Percentiles rank a stretch among this genome's conserved stretches.
Conservation (phyloP, 345 rosid genomes). For the Linum lewisii region DNA sequence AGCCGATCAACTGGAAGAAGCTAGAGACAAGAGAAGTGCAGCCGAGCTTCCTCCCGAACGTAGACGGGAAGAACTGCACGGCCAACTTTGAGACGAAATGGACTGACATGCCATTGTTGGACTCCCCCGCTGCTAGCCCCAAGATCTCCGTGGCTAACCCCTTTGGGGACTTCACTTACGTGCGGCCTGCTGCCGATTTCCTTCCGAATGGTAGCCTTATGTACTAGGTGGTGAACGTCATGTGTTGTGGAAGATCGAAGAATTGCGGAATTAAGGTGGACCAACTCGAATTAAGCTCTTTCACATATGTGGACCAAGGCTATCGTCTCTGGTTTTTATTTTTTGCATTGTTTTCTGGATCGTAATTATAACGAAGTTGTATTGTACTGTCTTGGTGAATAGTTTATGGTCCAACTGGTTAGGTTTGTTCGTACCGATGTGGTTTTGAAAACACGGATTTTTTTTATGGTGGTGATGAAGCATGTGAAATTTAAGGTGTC, state of each 20-base stretch:
- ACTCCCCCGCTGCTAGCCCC: slow-evolving; percentile 81
- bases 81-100: slow-evolving; percentile 81
- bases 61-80: slow-evolving; percentile 66
- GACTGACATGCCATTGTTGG: slow-evolving; percentile 76
- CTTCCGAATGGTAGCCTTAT: slow-evolving; percentile 27
- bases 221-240: slow-evolving; percentile 5
- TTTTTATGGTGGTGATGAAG: too few species aligned
- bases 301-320: too few species aligned
- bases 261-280: too few species aligned
- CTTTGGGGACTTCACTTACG: slow-evolving; percentile 57
- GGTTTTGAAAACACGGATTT: too few species aligned
- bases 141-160: slow-evolving; percentile 41
- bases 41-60: slow-evolving; percentile 82
- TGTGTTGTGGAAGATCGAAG: neutral
- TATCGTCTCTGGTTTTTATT: too few species aligned
- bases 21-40: slow-evolving; percentile 62
- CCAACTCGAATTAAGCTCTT: too few species aligned
- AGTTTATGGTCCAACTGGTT: too few species aligned
- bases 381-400: too few species aligned
- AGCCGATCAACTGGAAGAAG: slow-evolving; percentile 77
- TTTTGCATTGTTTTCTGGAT: too few species aligned
- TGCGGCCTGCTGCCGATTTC: slow-evolving; percentile 55
- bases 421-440: too few species aligned
- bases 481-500: too few species aligned
- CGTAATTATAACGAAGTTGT: too few species aligned